These are phyloP conservation scores for Plantago coronopus DNA, from an alignment of 305 asterid species.

Conservation along the genomic window DNA sequence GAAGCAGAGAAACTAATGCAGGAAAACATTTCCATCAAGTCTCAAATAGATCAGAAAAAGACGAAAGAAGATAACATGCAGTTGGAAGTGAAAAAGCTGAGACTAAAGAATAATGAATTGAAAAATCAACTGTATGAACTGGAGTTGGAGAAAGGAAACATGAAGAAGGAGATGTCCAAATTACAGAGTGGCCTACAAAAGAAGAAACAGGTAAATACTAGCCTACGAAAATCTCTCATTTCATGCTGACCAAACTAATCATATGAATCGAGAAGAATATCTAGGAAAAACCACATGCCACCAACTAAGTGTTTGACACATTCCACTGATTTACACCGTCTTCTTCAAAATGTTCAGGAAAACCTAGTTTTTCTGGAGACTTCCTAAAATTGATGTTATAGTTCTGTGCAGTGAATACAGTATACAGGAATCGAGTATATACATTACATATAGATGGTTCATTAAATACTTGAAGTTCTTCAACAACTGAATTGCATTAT, in stretches of 20 bases:
- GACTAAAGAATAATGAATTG: conserved; percentile 47
- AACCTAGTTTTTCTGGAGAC: no score
- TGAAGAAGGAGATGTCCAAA: conserved; percentile 52
- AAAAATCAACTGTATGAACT: conserved; percentile 36
- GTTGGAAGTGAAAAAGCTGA: conserved; percentile 58
- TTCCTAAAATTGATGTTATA: not conserved
- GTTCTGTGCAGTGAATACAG: not conserved
- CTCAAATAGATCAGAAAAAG: conserved; percentile 57
- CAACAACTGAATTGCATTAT: conserved; percentile 7
- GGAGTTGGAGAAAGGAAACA: conserved; percentile 60
- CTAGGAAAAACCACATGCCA: no score
- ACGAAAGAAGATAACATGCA: conserved; percentile 52
- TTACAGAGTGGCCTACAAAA: conserved; percentile 38
- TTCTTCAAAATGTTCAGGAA: no score
- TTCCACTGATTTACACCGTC: no score
- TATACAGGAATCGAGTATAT: not conserved
- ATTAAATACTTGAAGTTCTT: conserved; percentile 11
- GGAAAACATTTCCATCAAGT: conserved; percentile 50
- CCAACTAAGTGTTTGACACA: no score
- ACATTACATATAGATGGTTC: conserved; percentile 1
- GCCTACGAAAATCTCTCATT: not conserved
- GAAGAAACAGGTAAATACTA: conserved; percentile 48
- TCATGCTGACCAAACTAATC: not conserved
- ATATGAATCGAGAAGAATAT: not conserved
- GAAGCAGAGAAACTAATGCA: conserved; percentile 49